phyloP scores from a whole-genome alignment of 2,329 filamentous ascomycete species.

The Botrytis hyacinthi region DNA sequence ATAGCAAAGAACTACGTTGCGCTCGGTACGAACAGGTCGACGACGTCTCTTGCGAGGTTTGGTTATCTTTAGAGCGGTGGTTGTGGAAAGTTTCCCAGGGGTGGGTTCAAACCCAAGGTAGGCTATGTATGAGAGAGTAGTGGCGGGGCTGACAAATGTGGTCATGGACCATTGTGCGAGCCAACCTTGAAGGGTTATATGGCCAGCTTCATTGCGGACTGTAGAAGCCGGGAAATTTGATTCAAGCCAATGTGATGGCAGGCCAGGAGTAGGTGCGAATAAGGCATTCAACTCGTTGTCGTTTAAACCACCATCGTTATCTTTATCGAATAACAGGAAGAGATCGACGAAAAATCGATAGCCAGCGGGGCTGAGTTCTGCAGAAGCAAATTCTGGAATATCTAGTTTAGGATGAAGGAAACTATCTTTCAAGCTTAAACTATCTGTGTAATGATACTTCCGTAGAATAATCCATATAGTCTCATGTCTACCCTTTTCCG shows the following conservation, averaged over 20 bases:
- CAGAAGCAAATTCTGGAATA: constrained; percentile 86
- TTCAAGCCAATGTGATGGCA: constrained; percentile 84
- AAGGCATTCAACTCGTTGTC: constrained; percentile 79
- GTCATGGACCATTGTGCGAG: constrained; percentile 99
- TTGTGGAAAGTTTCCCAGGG: constrained; percentile 73
- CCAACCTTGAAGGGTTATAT: constrained; percentile 97
- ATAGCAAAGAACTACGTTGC: constrained; percentile 93
- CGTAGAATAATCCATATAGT: constrained; percentile 97
- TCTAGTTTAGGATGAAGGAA: constrained; percentile 94
- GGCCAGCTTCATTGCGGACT: constrained; percentile 89
- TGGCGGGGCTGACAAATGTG: constrained; percentile 92
- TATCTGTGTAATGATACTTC: constrained; percentile 95
- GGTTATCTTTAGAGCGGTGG: constrained; percentile 85
- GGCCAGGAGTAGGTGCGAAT: constrained; percentile 88
- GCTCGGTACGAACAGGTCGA: constrained; percentile 80
- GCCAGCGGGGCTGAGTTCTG: constrained; percentile 88
- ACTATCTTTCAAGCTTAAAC: constrained; percentile 82
- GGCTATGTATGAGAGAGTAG: constrained; percentile 90
- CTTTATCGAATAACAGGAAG: constrained; percentile 92
- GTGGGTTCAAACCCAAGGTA: constrained; percentile 91
- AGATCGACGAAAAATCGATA: constrained; percentile 98
- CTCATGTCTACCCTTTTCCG: constrained; percentile 94
- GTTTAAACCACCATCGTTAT: constrained; percentile 93
- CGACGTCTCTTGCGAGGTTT: constrained; percentile 84
- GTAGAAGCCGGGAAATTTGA: constrained; percentile 90